Evolutionary conservation across 805 yeast genomes (phyloP).

Genomic region (Candida orba): DNA sequence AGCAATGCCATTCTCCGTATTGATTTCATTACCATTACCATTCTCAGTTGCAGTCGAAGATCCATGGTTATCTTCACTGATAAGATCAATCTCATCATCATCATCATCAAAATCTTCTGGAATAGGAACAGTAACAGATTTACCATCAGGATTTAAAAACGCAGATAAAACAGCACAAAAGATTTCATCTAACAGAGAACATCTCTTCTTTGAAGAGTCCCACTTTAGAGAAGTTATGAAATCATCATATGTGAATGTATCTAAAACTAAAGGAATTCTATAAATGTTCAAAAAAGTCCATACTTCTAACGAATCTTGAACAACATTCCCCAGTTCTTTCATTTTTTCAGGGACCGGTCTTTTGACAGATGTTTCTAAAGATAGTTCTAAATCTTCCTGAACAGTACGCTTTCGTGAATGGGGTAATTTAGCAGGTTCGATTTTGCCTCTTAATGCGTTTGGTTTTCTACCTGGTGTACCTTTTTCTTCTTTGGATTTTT

Average conservation of each 20-base stretch:
- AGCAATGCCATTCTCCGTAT: background rate
- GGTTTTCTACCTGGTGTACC: conserved; percentile 4
- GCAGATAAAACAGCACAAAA: conserved; percentile 59
- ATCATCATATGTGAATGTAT: conserved; percentile 75
- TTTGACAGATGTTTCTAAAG: conserved; percentile 11
- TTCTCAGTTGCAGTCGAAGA: background rate
- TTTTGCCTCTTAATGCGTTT: background rate
- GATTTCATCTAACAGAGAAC: conserved; percentile 54
- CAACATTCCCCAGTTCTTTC: conserved; percentile 12
- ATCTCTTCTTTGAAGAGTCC: conserved; percentile 42
- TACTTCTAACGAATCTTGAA: conserved; percentile 46
- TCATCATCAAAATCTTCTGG: conserved; percentile 23
- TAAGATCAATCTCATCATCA: conserved; percentile 17
- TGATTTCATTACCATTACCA: too few species aligned
- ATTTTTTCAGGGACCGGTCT: conserved; percentile 19
- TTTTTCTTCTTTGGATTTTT: conserved; percentile 5
- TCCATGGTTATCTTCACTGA: background rate
- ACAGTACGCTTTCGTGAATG: conserved; percentile 14
- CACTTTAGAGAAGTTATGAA: conserved; percentile 41
- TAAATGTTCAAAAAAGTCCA: conserved; percentile 76
- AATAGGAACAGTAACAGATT: conserved; percentile 25
- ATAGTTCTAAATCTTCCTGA: conserved; percentile 18
- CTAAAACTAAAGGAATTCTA: conserved; percentile 55
- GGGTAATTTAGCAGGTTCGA: conserved; percentile 9
- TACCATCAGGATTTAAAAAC: conserved; percentile 39